Evolutionary conservation across 177 flowering plant genomes (phyloP).

Genomic region (Vitis hybrid): DNA sequence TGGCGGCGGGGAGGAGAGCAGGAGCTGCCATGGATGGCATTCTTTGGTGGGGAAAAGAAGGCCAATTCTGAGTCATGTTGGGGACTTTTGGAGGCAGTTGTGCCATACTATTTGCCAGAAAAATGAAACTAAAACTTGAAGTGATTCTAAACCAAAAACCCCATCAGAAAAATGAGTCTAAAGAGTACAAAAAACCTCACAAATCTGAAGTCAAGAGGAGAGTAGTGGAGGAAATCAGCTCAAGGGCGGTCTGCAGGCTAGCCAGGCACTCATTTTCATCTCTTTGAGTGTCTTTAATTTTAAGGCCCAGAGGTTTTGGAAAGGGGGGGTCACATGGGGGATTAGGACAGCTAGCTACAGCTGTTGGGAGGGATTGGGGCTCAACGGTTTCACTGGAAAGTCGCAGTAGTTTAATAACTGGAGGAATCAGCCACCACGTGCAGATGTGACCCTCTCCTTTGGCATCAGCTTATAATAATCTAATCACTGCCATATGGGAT

Average conservation of each 20-base stretch:
- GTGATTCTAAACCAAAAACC: not conserved
- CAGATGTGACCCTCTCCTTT: conserved; percentile 40
- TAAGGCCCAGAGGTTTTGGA: conserved; percentile 16
- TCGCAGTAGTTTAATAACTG: conserved; percentile 21
- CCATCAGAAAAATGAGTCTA: not conserved
- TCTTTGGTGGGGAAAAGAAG: conserved; percentile 34
- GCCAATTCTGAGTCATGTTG: conserved; percentile 42
- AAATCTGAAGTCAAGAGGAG: too few species aligned
- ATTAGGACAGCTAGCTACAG: conserved; percentile 65
- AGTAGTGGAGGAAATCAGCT: too few species aligned
- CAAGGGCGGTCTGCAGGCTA: not conserved
- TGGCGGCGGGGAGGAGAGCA: conserved; percentile 1
- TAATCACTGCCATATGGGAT: not conserved
- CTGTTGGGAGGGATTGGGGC: conserved; percentile 26
- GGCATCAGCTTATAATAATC: conserved; percentile 4
- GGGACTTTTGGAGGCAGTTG: conserved; percentile 57
- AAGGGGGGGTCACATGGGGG: conserved; percentile 49
- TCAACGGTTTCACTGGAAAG: conserved; percentile 28
- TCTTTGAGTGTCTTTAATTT: not conserved
- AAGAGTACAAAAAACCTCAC: too few species aligned
- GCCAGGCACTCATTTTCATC: not conserved
- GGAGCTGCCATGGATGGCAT: conserved; percentile 13
- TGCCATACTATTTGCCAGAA: conserved; percentile 30
- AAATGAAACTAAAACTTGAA: not conserved
- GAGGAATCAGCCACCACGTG: conserved; percentile 54